Conservation (phyloP, 2,329 filamentous ascomycete genomes). For the Ophiostoma triangulosporum region DNA sequence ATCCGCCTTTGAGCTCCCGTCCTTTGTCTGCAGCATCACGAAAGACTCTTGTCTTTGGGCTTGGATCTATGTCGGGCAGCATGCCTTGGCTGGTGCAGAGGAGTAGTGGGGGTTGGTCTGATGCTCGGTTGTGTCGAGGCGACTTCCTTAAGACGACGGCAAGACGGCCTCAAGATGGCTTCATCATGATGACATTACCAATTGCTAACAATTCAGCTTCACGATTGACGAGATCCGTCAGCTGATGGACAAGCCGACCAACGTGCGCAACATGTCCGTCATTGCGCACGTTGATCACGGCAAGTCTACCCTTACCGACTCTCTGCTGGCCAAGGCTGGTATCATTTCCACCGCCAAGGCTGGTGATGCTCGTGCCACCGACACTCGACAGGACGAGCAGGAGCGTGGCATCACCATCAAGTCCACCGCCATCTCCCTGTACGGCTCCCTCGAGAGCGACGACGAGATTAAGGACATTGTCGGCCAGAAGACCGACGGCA, state of each 20-base stretch:
- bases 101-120: no score
- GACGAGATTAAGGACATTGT: slow-evolving; percentile 94
- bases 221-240: slow-evolving; percentile 85
- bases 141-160: no score
- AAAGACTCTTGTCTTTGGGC: no score
- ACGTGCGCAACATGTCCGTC: slow-evolving; percentile 51
- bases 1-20: not conserved
- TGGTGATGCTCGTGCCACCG: slow-evolving; percentile 88
- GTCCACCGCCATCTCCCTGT: slow-evolving; percentile 98
- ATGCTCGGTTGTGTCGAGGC: no score
- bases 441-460: slow-evolving; percentile 63
- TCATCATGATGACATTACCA: not conserved
- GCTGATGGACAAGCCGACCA: slow-evolving; percentile 66
- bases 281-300: slow-evolving; percentile 99
- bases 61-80: no score
- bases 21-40: not conserved
- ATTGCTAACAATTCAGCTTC: slow-evolving; percentile 52
- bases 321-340: slow-evolving; percentile 96
- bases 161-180: not conserved
- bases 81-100: no score
- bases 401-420: slow-evolving; percentile 99
- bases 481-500: slow-evolving; percentile 73
- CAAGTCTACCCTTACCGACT: slow-evolving; percentile 99
- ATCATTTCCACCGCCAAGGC: slow-evolving; percentile 98
- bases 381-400: slow-evolving; percentile 95